A percentile compares a stretch with the other conserved stretches of the same genome.
phyloP scores from a whole-genome alignment of 1,139 yeast species.

The Taphrina populina region DNA sequence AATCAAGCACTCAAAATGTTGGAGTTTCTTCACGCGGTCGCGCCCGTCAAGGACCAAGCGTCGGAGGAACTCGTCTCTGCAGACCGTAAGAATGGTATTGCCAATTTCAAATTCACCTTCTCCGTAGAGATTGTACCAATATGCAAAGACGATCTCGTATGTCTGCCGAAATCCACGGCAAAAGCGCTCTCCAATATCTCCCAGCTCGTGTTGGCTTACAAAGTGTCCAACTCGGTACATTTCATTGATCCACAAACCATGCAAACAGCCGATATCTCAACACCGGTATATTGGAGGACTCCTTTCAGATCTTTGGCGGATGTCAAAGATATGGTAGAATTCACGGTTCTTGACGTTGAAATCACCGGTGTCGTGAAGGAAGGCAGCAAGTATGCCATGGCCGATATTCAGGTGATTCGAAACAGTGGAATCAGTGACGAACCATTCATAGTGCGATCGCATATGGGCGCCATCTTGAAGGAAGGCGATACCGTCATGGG shows the following conservation, averaged over 20 bases:
- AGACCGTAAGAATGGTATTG: slow-evolving; percentile 88
- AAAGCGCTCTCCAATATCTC: slow-evolving; percentile 74
- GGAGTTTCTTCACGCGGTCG: slow-evolving; percentile 81
- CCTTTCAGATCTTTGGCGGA: slow-evolving; percentile 80
- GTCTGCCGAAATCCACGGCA: slow-evolving; percentile 82
- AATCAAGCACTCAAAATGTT: slow-evolving; percentile 92
- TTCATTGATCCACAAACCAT: slow-evolving; percentile 81
- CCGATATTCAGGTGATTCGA: slow-evolving; percentile 86
- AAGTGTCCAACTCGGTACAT: slow-evolving; percentile 75
- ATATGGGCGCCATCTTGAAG: slow-evolving; percentile 87
- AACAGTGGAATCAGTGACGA: slow-evolving; percentile 77
- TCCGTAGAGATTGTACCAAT: slow-evolving; percentile 96
- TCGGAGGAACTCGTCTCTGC: slow-evolving; percentile 89
- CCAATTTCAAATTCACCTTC: slow-evolving; percentile 83
- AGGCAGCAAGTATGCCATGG: slow-evolving; percentile 84
- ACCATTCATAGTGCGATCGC: slow-evolving; percentile 78
- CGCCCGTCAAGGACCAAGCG: slow-evolving; percentile 80
- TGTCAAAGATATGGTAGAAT: slow-evolving; percentile 76
- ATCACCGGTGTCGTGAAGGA: slow-evolving; percentile 78
- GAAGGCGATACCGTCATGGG: slow-evolving; percentile 97
- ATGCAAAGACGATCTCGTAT: slow-evolving; percentile 93
- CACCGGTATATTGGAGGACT: slow-evolving; percentile 80
- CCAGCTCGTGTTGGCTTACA: slow-evolving; percentile 79
- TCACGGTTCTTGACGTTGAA: slow-evolving; percentile 87
- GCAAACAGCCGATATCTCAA: slow-evolving; percentile 73